Conservation (phyloP, 2,329 filamentous ascomycete species). For the Tetracladium maxilliforme region DNA sequence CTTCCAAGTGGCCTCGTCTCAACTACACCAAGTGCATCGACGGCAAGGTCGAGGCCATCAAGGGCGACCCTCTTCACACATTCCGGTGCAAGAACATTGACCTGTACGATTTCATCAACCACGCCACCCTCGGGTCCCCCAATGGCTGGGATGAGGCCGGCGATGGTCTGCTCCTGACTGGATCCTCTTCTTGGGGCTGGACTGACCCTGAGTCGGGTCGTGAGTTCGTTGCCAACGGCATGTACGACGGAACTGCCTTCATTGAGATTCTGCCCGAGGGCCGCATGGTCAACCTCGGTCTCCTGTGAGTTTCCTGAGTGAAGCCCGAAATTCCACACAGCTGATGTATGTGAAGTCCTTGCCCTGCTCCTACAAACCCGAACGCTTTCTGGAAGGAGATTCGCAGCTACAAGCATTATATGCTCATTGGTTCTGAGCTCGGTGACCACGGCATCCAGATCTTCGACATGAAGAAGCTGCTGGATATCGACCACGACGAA, state of each 20-base stretch:
- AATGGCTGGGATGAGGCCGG: no score
- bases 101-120: constrained; percentile 8
- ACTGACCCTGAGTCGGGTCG: constrained; percentile 29
- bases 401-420: constrained; percentile 20
- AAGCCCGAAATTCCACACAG: no score
- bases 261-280: constrained; percentile 28
- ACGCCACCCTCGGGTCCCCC: constrained; percentile 7
- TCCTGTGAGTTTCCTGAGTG: no score
- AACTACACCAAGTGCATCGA: constrained; percentile 23
- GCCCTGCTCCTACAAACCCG: constrained; percentile 27
- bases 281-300: constrained; percentile 26
- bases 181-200: no score
- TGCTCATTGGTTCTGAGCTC: constrained; percentile 23
- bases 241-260: constrained; percentile 33
- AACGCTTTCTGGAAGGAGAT: constrained; percentile 17
- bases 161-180: no score
- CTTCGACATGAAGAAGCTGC: constrained; percentile 46
- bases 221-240: constrained; percentile 31
- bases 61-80: constrained; percentile 28
- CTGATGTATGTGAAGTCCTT: no score
- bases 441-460: constrained; percentile 41
- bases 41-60: constrained; percentile 26
- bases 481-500: constrained; percentile 24
- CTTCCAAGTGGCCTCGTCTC: constrained; percentile 19
- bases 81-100: constrained; percentile 25